phyloP scores from a whole-genome alignment of 352 stramenopile species.

The Thalassiosira gravida region DNA sequence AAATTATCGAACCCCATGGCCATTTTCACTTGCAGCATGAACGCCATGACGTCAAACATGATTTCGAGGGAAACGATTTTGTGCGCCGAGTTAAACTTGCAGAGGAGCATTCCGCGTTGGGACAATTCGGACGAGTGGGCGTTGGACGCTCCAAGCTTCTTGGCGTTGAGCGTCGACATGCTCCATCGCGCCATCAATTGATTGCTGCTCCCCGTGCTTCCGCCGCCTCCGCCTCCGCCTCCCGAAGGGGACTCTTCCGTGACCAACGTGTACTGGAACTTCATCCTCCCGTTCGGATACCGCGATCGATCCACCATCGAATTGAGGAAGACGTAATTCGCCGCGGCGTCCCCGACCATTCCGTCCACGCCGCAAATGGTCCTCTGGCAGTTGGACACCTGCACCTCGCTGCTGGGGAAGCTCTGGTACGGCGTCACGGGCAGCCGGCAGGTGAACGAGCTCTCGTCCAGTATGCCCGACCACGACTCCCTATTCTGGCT shows the following conservation, averaged over 20 bases:
- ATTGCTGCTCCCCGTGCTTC: too few species aligned
- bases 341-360: conserved; percentile 84
- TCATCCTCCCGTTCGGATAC: conserved; percentile 75
- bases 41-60: conserved; percentile 87
- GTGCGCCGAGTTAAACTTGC: conserved; percentile 83
- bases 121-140: conserved; percentile 78
- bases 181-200: conserved; percentile 85
- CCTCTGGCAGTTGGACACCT: conserved; percentile 84
- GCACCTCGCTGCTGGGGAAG: conserved; percentile 83
- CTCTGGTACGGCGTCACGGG: conserved; percentile 85
- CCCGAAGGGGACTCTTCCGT: conserved; percentile 81
- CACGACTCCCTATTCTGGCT: conserved; percentile 77
- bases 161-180: conserved; percentile 82
- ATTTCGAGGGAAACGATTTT: conserved; percentile 82
- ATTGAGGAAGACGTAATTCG: conserved; percentile 79
- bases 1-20: conserved; percentile 79
- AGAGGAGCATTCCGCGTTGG: conserved; percentile 85
- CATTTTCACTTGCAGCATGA: conserved; percentile 87
- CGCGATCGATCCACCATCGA: conserved; percentile 76
- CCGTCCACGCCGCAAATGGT: conserved; percentile 83
- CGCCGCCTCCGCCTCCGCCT: too few species aligned
- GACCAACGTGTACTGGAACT: conserved; percentile 83
- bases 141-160: conserved; percentile 58
- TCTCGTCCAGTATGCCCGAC: conserved; percentile 83
- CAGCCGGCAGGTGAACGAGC: conserved; percentile 74